Conservation (phyloP, 169 alveolate genomes). For the Amoebophrya sp. region DNA sequence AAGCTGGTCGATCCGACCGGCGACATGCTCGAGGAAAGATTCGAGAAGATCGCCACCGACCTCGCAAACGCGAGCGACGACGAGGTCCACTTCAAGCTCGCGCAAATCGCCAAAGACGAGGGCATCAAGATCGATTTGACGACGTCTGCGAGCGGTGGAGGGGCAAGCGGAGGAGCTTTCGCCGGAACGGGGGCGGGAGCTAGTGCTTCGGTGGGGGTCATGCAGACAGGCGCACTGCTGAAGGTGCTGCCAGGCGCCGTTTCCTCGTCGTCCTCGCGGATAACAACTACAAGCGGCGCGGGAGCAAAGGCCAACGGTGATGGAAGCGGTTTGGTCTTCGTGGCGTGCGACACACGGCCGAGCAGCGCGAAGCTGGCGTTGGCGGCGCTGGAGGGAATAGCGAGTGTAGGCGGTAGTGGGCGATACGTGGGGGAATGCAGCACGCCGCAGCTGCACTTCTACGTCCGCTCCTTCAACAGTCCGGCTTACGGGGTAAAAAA, state of each 20-base stretch:
- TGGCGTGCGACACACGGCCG: constrained; percentile 18
- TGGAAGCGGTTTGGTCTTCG: background rate
- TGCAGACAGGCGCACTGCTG: too few relatives aligned
- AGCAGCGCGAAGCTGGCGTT: constrained; percentile 8
- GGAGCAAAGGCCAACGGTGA: too few relatives aligned
- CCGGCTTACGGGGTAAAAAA: background rate
- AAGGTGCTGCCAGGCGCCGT: too few relatives aligned
- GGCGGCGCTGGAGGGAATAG: background rate
- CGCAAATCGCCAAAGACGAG: background rate
- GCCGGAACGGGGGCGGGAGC: too few relatives aligned
- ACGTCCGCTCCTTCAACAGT: background rate
- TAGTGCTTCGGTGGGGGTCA: too few relatives aligned
- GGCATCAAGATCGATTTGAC: background rate
- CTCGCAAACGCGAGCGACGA: constrained; percentile 29
- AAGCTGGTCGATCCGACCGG: constrained; percentile 67
- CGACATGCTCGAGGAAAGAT: constrained; percentile 49
- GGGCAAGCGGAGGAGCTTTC: too few relatives aligned
- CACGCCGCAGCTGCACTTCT: constrained; percentile 60
- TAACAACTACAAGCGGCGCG: too few relatives aligned
- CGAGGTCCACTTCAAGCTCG: background rate
- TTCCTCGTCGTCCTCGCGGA: too few relatives aligned
- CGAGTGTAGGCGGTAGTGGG: background rate
- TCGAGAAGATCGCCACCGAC: constrained; percentile 44
- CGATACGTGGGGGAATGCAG: constrained; percentile 26
- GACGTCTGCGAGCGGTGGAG: too few relatives aligned